A percentile compares a stretch with the other conserved stretches of the same genome.
phyloP scores from a whole-genome alignment of 2,329 filamentous ascomycete genomes.

The Ophiosphaerella narmari region DNA sequence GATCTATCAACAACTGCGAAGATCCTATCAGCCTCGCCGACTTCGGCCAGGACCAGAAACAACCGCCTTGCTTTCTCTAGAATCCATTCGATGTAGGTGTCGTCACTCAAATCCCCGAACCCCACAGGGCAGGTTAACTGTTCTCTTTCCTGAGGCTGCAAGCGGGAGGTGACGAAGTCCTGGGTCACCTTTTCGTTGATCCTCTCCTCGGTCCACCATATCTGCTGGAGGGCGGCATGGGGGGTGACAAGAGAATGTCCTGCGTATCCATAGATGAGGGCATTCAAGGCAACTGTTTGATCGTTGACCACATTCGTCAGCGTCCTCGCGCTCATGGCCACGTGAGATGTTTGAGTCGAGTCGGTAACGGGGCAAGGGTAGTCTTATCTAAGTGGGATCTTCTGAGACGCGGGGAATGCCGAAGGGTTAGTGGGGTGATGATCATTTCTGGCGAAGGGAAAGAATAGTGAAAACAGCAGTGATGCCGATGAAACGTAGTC shows the following conservation, averaged over 20 bases:
- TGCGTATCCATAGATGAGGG: conserved; percentile 56
- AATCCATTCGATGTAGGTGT: conserved; percentile 81
- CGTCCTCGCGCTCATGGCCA: conserved; percentile 44
- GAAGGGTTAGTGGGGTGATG: conserved; percentile 20
- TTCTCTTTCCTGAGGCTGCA: conserved; percentile 66
- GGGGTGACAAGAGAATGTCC: conserved; percentile 57
- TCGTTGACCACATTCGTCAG: conserved; percentile 49
- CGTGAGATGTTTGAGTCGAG: conserved; percentile 1
- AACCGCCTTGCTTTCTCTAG: conserved; percentile 69
- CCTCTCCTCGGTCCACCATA: conserved; percentile 74
- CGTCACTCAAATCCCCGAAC: conserved; percentile 72
- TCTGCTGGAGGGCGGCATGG: conserved; percentile 53
- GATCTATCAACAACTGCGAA: conserved; percentile 76
- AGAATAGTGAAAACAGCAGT: conserved; percentile 8
- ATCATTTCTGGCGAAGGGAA: conserved; percentile 30
- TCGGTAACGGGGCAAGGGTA: not conserved
- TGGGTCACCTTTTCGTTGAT: conserved; percentile 73
- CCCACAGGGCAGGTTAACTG: conserved; percentile 66
- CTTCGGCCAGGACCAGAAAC: conserved; percentile 72
- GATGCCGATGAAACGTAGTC: conserved; percentile 9
- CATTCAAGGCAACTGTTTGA: conserved; percentile 53
- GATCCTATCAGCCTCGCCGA: conserved; percentile 73
- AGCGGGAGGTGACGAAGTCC: conserved; percentile 67
- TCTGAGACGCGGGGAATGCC: conserved; percentile 22
- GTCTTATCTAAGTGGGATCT: conserved; percentile 9